A percentile compares a stretch with the other conserved stretches of the same genome.
Evolutionary conservation across 2,329 filamentous ascomycete genomes (phyloP).

Genomic region (Phyllosticta citrichinensis): DNA sequence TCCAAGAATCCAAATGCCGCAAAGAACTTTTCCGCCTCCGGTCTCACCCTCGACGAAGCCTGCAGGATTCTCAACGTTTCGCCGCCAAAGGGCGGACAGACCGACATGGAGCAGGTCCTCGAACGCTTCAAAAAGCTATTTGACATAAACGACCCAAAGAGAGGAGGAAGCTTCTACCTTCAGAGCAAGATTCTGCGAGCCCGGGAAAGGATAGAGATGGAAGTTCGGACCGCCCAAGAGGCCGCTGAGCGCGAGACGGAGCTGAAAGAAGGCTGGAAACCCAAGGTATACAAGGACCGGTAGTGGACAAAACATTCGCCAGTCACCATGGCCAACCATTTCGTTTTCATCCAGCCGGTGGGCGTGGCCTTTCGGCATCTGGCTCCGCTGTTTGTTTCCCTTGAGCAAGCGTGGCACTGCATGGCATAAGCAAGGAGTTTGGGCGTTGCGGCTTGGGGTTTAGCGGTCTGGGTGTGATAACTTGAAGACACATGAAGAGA

Average conservation of each 20-base stretch:
- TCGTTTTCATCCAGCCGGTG: not conserved
- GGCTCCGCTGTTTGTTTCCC: not conserved
- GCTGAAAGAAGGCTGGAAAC: slow-evolving; percentile 78
- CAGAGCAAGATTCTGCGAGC: slow-evolving; percentile 94
- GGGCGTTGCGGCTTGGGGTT: not conserved
- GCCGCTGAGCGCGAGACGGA: slow-evolving; percentile 67
- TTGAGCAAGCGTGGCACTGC: slow-evolving; percentile 4
- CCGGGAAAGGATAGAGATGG: slow-evolving; percentile 82
- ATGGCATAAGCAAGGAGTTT: slow-evolving; percentile 13
- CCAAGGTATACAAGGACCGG: slow-evolving; percentile 87
- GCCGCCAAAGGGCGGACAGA: slow-evolving; percentile 67
- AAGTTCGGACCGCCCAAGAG: slow-evolving; percentile 63
- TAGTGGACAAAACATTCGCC: slow-evolving; percentile 22
- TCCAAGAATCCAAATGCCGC: slow-evolving; percentile 46
- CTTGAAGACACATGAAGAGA: not conserved
- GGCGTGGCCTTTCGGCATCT: not conserved
- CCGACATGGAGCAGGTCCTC: slow-evolving; percentile 69
- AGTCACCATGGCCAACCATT: not conserved
- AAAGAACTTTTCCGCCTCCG: slow-evolving; percentile 51
- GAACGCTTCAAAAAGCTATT: slow-evolving; percentile 90
- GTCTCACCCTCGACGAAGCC: slow-evolving; percentile 89
- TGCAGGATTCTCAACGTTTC: slow-evolving; percentile 96
- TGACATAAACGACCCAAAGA: slow-evolving; percentile 87
- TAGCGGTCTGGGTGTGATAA: not conserved
- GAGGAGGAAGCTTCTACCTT: slow-evolving; percentile 94